phyloP scores from a whole-genome alignment of 495 filamentous ascomycete genomes.

The Glutinoglossum americanum region DNA sequence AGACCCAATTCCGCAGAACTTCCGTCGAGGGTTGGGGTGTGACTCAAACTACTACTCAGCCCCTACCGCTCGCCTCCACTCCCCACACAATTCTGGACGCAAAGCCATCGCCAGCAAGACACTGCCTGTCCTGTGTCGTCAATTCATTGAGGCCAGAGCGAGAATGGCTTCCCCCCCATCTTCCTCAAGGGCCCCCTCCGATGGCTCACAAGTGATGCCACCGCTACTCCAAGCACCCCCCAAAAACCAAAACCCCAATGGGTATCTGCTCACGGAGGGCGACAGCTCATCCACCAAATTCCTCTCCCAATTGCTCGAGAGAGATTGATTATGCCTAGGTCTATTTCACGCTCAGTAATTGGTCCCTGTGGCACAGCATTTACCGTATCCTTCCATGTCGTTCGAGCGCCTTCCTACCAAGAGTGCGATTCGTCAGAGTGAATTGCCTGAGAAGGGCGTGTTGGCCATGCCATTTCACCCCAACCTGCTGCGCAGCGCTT shows the following conservation, averaged over 20 bases:
- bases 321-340: neutral
- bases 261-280: neutral
- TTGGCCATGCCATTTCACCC: neutral
- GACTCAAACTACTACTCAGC: neutral
- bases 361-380: constrained; percentile 1
- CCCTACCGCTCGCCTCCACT: neutral
- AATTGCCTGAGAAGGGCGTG: neutral
- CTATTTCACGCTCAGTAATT: neutral
- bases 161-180: neutral
- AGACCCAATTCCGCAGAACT: neutral
- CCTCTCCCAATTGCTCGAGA: neutral
- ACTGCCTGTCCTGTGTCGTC: neutral
- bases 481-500: constrained; percentile 1
- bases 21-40: neutral
- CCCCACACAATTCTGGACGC: neutral
- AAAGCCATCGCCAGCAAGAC: neutral
- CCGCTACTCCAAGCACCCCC: neutral
- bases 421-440: neutral
- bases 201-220: neutral
- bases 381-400: neutral
- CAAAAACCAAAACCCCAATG: neutral
- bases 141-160: neutral
- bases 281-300: neutral
- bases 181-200: neutral
- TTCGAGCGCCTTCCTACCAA: neutral